These are phyloP conservation scores for Cyclaneusma minus DNA, from an alignment of 2,329 filamentous ascomycete genomes.

Conservation along the genomic window DNA sequence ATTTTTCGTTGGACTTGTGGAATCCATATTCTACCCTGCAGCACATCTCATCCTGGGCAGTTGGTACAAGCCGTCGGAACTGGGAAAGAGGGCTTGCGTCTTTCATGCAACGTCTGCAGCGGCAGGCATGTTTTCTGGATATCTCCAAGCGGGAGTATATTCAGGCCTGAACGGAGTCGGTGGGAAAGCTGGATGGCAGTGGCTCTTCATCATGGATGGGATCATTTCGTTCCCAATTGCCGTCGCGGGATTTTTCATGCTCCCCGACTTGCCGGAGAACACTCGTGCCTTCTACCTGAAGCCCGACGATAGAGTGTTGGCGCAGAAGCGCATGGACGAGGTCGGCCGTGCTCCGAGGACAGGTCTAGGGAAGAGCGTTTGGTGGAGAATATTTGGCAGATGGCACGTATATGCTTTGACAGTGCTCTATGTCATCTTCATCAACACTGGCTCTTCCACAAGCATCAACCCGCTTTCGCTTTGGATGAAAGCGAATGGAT, in stretches of 20 bases:
- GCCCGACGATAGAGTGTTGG: slow-evolving; percentile 7
- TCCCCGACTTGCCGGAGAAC: slow-evolving; percentile 15
- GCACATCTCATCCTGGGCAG: slow-evolving; percentile 20
- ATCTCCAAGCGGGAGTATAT: slow-evolving; percentile 26
- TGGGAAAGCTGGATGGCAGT: slow-evolving; percentile 26
- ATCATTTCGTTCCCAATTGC: slow-evolving; percentile 18
- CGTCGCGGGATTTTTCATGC: slow-evolving; percentile 14
- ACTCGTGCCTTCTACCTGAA: slow-evolving; percentile 13
- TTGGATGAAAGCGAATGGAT: slow-evolving; percentile 25
- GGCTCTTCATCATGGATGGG: slow-evolving; percentile 30
- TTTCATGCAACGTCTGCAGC: slow-evolving; percentile 23
- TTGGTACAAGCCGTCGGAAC: slow-evolving; percentile 27
- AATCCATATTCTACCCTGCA: slow-evolving; percentile 14
- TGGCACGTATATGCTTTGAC: slow-evolving; percentile 24
- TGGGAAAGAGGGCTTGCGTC: slow-evolving; percentile 26
- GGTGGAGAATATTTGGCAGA: slow-evolving; percentile 15
- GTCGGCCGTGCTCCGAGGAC: slow-evolving; percentile 13
- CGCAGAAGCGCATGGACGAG: slow-evolving; percentile 12
- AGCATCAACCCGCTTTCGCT: slow-evolving; percentile 22
- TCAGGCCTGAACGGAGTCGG: slow-evolving; percentile 21
- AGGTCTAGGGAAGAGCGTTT: slow-evolving; percentile 12
- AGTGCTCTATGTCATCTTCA: slow-evolving; percentile 23
- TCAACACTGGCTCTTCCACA: slow-evolving; percentile 19
- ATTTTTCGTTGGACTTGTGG: slow-evolving; percentile 24
- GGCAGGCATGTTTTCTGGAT: slow-evolving; percentile 27